phyloP scores from a whole-genome alignment of 345 rosid species.

The Hibiscus tridactylites region DNA sequence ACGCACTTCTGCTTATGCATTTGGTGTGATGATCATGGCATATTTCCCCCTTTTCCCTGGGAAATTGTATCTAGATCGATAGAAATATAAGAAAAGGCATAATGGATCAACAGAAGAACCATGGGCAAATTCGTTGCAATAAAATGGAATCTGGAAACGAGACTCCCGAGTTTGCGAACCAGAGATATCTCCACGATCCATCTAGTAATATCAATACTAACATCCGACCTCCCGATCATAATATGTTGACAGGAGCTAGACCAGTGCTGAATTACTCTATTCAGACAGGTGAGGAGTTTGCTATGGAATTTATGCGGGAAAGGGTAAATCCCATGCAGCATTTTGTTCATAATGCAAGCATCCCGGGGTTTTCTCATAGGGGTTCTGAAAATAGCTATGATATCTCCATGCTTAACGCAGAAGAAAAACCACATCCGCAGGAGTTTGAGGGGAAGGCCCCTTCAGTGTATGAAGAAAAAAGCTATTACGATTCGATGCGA shows the following conservation, averaged over 20 bases:
- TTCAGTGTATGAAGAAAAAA: too few species aligned
- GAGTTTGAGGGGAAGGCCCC: too few species aligned
- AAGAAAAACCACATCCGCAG: too few species aligned
- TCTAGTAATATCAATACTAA: too few species aligned
- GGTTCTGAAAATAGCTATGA: too few species aligned
- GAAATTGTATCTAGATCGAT: conserved; percentile 30
- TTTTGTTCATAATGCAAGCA: conserved; percentile 13
- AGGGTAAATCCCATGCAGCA: conserved; percentile 51
- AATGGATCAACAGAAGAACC: conserved; percentile 34
- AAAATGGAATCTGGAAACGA: conserved; percentile 36
- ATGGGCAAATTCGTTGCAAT: conserved; percentile 29
- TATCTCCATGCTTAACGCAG: too few species aligned
- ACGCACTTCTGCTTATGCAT: conserved; percentile 19
- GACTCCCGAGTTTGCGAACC: conserved; percentile 41
- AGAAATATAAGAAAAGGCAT: conserved; percentile 27
- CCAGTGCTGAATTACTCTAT: conserved; percentile 59
- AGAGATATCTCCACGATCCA: conserved; percentile 29
- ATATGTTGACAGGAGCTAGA: conserved; percentile 21
- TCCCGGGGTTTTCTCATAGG: too few species aligned
- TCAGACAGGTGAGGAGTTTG: conserved; percentile 76
- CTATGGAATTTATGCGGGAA: conserved; percentile 65
- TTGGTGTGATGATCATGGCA: conserved; percentile 18
- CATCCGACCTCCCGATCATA: too few species aligned
- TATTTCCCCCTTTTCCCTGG: conserved; percentile 6
- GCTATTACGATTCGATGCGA: too few species aligned